Conservation (phyloP, 208 protist genomes). For the Leptomonas seymouri region DNA sequence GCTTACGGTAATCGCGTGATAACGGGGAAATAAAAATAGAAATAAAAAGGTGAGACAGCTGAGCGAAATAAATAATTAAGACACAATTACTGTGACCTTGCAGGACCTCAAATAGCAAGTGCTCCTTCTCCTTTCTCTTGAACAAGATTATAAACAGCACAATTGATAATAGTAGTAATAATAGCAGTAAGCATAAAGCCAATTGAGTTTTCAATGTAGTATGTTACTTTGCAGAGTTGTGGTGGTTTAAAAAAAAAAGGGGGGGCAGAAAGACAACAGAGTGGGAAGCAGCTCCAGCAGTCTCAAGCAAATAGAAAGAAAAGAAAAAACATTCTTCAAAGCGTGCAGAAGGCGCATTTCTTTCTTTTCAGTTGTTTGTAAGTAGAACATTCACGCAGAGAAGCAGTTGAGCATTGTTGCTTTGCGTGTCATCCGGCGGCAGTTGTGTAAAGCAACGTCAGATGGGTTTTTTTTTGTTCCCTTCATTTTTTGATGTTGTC, state of each 20-base stretch:
- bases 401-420: too few species aligned
- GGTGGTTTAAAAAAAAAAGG: neutral
- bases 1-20: neutral
- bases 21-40: neutral
- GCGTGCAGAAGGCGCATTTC: too few species aligned
- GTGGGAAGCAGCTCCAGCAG: neutral
- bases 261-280: too few species aligned
- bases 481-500: too few species aligned
- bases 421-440: too few species aligned
- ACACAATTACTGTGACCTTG: neutral
- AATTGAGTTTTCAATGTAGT: constrained; percentile 5
- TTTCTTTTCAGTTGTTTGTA: too few species aligned
- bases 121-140: neutral
- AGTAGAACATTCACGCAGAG: too few species aligned
- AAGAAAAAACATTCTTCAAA: too few species aligned
- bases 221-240: neutral
- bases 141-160: neutral
- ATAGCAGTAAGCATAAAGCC: neutral
- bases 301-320: too few species aligned
- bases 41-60: neutral
- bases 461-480: too few species aligned
- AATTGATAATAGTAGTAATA: neutral
- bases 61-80: neutral
- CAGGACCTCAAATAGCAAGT: neutral
- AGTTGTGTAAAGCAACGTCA: too few species aligned